phyloP scores from a whole-genome alignment of 805 yeast species.

The Scheffersomyces ergatensis region DNA sequence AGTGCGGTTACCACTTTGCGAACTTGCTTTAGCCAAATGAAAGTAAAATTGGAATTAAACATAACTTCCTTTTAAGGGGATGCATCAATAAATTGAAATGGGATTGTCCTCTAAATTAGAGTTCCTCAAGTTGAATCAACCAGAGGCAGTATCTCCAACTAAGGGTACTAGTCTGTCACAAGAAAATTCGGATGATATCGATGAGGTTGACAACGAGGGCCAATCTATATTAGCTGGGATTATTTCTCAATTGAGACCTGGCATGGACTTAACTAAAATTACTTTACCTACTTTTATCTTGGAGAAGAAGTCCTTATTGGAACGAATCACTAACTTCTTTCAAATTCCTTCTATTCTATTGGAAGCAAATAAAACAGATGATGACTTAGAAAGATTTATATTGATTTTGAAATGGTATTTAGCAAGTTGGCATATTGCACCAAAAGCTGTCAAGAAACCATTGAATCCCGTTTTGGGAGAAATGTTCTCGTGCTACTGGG shows the following conservation, averaged over 20 bases:
- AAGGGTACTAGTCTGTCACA: background rate
- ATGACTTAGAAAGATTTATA: conserved; percentile 68
- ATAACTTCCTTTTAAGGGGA: no score
- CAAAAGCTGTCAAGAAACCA: conserved; percentile 97
- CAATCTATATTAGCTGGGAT: conserved; percentile 84
- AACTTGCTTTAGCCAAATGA: no score
- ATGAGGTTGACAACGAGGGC: conserved; percentile 88
- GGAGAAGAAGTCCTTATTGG: conserved; percentile 94
- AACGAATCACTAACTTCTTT: conserved; percentile 85
- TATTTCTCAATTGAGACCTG: conserved; percentile 88
- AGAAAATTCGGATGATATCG: conserved; percentile 64
- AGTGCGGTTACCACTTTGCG: no score
- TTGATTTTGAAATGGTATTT: conserved; percentile 84
- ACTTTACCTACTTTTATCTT: conserved; percentile 94
- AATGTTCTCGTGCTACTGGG: conserved; percentile 90
- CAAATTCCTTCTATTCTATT: conserved; percentile 75
- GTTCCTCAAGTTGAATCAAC: conserved; percentile 12
- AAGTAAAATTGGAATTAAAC: no score
- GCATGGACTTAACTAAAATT: conserved; percentile 84
- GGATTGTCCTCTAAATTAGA: conserved; percentile 24
- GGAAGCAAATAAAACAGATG: conserved; percentile 59
- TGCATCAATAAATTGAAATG: conserved; percentile 12
- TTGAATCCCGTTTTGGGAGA: conserved; percentile 94
- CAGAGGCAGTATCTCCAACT: background rate
- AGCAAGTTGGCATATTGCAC: conserved; percentile 97